These are phyloP conservation scores for Penicillium sp. DNA, from an alignment of 2,329 filamentous ascomycete species.

Conservation along the genomic window DNA sequence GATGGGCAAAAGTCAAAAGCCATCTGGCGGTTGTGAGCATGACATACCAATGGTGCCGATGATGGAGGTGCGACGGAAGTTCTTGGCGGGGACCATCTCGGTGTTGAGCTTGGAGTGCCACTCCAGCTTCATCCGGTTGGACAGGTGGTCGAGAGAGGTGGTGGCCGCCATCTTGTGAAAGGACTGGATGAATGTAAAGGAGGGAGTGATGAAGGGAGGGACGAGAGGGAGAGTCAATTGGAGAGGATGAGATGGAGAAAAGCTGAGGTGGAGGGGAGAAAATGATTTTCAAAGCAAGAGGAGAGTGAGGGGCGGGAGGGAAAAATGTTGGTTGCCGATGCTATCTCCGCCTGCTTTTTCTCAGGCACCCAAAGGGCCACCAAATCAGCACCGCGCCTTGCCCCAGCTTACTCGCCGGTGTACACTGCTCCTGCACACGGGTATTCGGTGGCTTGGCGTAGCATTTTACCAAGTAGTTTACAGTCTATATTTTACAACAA, in stretches of 20 bases:
- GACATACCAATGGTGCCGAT: slow-evolving; percentile 91
- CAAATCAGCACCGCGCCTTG: not conserved
- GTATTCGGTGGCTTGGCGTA: not conserved
- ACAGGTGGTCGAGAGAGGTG: slow-evolving; percentile 83
- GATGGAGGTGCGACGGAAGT: slow-evolving; percentile 96
- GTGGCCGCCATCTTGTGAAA: slow-evolving; percentile 65
- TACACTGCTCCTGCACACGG: slow-evolving; percentile 5
- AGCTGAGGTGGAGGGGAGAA: slow-evolving; percentile 21
- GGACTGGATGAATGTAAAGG: slow-evolving; percentile 18
- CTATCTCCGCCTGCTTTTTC: slow-evolving; percentile 28
- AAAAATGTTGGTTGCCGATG: slow-evolving; percentile 43
- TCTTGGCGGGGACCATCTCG: slow-evolving; percentile 79
- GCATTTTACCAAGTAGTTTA: too few relatives aligned
- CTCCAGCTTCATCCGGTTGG: slow-evolving; percentile 71
- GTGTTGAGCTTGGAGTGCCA: slow-evolving; percentile 83
- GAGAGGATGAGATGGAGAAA: slow-evolving; percentile 19
- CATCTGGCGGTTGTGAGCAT: not conserved
- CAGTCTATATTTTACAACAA: not conserved
- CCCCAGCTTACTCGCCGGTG: slow-evolving; percentile 2
- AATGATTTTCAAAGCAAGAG: not conserved
- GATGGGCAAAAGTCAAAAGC: not conserved
- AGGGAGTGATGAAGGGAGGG: slow-evolving; percentile 8
- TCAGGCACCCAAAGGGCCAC: not conserved
- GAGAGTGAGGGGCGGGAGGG: slow-evolving; percentile 32
- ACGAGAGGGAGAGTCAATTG: slow-evolving; percentile 15